Base-by-base conservation (phyloP, 1,139 yeast genomes). In the Yamadazyma dushanensis region DNA sequence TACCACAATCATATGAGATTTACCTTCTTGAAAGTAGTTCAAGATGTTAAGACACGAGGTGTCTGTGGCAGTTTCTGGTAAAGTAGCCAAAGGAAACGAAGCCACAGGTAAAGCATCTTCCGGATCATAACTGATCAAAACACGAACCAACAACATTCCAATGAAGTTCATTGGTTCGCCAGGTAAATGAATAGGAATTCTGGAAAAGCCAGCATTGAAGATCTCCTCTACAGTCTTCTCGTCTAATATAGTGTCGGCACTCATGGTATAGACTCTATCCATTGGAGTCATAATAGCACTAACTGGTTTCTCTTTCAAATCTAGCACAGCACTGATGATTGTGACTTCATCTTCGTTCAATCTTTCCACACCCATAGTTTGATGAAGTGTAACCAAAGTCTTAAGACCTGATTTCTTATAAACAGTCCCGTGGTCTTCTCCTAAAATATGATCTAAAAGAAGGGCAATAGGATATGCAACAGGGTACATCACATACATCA, bases 11-110 rank as follows among this genome's bases (percentile, higher is more conserved):
- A 92, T 92, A 60, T 92, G 98, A 2, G 96, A 83, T 59, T 89
- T 90, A 43, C 98, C 98, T 59, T 90, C 97, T 63, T 92, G 98
- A 72, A 92, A 92, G 61, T 90, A 92, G 60, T 92, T 92, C 53
- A 92, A 73, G 46, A 92, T 90, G 60, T 92, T 90, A 55, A 92
- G 70, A 61, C 97, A 92, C 4, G 97, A 88, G 2, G 97, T 90
- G 36, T 84, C 90, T 23, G 88, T 83, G 2, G 84, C 80, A 0
- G 98, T 92, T 63, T 92, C 97, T 0, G 98, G 98, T 33, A 92
- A 73, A 0, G 97, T 92, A 2, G 97, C 97, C 53, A 92, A 72
- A 7, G 97, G 97, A 70, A 92, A 92, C 6, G 92, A 79, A 1
- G 95, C 87, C 23, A 92, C 94, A 0, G 97, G 96, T 39, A 87